These are phyloP conservation scores for Xylaria sp. DNA, from an alignment of 2,329 filamentous ascomycete genomes.

Conservation along the genomic window DNA sequence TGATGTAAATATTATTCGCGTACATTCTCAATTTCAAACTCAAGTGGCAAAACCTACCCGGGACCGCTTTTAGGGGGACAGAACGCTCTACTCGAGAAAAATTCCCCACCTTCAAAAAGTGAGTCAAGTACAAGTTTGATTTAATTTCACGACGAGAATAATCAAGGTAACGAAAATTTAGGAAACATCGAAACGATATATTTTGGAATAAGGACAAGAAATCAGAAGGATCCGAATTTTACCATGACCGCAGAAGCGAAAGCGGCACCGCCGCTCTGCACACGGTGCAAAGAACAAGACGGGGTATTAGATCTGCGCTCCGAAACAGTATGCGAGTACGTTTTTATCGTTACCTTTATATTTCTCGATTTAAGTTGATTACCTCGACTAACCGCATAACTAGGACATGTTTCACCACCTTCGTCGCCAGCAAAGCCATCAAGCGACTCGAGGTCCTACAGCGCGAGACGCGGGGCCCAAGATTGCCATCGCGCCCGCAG, in stretches of 20 bases:
- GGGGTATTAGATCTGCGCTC: constrained; percentile 47
- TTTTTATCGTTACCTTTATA: not conserved
- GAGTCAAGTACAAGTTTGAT: constrained; percentile 16
- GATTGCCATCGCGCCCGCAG: constrained; percentile 49
- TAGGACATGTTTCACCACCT: constrained; percentile 80
- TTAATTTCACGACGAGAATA: not conserved
- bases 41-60: constrained; percentile 29
- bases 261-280: constrained; percentile 41
- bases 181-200: not conserved
- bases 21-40: not conserved
- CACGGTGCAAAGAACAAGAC: constrained; percentile 48
- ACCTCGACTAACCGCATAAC: not conserved
- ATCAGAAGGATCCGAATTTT: not conserved
- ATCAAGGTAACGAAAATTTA: not conserved
- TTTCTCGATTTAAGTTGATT: not conserved
- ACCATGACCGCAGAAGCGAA: constrained; percentile 38
- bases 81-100: not conserved
- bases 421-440: constrained; percentile 80
- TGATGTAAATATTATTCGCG: not conserved
- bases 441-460: constrained; percentile 71
- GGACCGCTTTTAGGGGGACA: constrained; percentile 22
- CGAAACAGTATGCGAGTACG: constrained; percentile 46
- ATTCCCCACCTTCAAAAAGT: constrained; percentile 27
- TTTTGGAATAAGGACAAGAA: not conserved
- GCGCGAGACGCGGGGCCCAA: constrained; percentile 56